A percentile compares a stretch with the other conserved stretches of the same genome.
phyloP scores from a whole-genome alignment of 306 rosid genomes.

The Cajanus cajan region DNA sequence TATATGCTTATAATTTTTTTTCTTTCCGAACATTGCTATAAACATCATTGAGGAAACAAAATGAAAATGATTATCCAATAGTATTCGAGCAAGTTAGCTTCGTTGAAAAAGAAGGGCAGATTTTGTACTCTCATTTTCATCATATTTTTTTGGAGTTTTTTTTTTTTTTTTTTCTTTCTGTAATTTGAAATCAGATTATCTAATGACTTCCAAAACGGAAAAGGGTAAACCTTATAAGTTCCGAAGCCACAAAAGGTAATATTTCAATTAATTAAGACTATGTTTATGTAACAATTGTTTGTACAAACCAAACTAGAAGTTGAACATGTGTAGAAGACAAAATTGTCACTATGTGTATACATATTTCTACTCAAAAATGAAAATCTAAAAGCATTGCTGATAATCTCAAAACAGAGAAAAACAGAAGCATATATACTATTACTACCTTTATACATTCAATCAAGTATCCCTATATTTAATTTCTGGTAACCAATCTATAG shows the following conservation, averaged over 20 bases:
- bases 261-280: not conserved
- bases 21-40: not conserved
- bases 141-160: too few species aligned
- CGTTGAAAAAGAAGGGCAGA: not conserved
- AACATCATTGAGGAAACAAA: not conserved
- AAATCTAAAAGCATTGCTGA: constrained; percentile 13
- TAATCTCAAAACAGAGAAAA: constrained; percentile 30
- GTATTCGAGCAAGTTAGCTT: not conserved
- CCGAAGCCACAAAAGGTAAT: not conserved
- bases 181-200: too few species aligned
- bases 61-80: not conserved
- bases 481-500: not conserved
- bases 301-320: not conserved
- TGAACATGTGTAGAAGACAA: constrained; percentile 6
- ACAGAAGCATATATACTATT: not conserved
- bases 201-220: too few species aligned
- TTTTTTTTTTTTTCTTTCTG: too few species aligned
- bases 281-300: not conserved
- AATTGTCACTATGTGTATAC: not conserved
- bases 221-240: not conserved
- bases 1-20: not conserved
- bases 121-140: too few species aligned
- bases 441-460: constrained; percentile 35
- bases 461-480: not conserved
- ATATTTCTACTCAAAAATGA: not conserved